These are phyloP conservation scores for Striga asiatica DNA, from an alignment of 257 asterid species.

Conservation along the genomic window DNA sequence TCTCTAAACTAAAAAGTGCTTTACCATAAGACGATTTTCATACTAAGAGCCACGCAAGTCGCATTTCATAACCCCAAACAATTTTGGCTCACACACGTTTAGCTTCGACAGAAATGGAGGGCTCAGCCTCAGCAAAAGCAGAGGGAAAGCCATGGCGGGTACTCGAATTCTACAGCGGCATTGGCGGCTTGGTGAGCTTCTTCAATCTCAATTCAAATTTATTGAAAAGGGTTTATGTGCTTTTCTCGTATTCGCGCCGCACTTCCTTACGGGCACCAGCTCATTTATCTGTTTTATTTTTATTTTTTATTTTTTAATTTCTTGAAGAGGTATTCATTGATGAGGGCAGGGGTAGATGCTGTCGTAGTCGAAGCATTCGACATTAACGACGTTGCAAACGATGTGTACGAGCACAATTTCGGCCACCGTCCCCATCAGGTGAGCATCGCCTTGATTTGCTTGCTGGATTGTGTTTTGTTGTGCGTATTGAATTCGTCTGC, in stretches of 20 bases:
- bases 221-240: no score
- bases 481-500: background rate
- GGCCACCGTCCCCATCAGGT: constrained; percentile 93
- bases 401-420: constrained; percentile 83
- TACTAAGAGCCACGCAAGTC: no score
- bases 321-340: constrained; percentile 60
- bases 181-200: constrained; percentile 72
- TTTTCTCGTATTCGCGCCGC: no score
- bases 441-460: background rate
- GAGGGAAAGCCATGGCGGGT: constrained; percentile 64
- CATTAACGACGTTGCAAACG: constrained; percentile 82
- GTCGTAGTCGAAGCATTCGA: constrained; percentile 82
- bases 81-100: no score
- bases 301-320: background rate
- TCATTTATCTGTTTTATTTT: background rate
- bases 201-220: background rate
- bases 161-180: constrained; percentile 91
- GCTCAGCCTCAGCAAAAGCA: constrained; percentile 28
- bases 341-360: constrained; percentile 62
- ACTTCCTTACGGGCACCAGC: no score
- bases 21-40: no score
- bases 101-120: no score
- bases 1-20: no score
- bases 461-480: background rate
- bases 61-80: no score